These are phyloP conservation scores for Davidsoniella neocaledoniae DNA, from an alignment of 2,329 filamentous ascomycete genomes.

Conservation along the genomic window DNA sequence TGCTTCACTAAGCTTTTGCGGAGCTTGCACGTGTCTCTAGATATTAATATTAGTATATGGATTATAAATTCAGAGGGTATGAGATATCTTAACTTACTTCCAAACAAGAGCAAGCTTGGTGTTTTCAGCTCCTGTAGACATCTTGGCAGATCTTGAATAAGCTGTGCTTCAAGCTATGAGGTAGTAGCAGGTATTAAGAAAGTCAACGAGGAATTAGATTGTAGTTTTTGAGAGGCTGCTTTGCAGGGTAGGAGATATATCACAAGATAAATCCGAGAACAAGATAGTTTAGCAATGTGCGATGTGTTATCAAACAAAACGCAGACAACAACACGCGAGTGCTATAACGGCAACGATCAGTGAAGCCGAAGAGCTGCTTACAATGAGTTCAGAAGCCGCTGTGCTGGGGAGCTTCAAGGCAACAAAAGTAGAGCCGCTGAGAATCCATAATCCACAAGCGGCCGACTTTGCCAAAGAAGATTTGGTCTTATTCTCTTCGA, in stretches of 20 bases:
- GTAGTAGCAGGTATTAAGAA: background rate
- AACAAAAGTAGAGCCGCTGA: slow-evolving; percentile 10
- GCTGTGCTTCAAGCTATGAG: background rate
- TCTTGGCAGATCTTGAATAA: background rate
- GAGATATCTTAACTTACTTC: slow-evolving; percentile 10
- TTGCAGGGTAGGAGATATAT: background rate
- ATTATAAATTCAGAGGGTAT: background rate
- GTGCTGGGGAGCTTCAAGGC: slow-evolving; percentile 7
- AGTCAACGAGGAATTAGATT: background rate
- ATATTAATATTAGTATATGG: slow-evolving; percentile 4
- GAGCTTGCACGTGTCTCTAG: slow-evolving; percentile 27
- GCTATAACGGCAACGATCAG: background rate
- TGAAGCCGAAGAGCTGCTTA: background rate
- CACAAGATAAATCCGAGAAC: background rate
- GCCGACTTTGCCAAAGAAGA: slow-evolving; percentile 7
- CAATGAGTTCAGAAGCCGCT: slow-evolving; percentile 6
- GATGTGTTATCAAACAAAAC: slow-evolving; percentile 2
- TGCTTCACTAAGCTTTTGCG: slow-evolving; percentile 27
- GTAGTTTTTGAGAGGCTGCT: background rate
- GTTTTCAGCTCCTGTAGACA: slow-evolving; percentile 10
- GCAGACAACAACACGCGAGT: background rate
- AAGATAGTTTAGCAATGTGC: background rate
- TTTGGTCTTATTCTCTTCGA: slow-evolving; percentile 3
- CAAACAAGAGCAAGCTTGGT: slow-evolving; percentile 12
- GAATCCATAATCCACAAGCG: slow-evolving; percentile 12